Percentiles rank a stretch among this genome's conserved stretches.
Evolutionary conservation across 2,329 filamentous ascomycete species (phyloP).

Genomic region (Fusarium citri): DNA sequence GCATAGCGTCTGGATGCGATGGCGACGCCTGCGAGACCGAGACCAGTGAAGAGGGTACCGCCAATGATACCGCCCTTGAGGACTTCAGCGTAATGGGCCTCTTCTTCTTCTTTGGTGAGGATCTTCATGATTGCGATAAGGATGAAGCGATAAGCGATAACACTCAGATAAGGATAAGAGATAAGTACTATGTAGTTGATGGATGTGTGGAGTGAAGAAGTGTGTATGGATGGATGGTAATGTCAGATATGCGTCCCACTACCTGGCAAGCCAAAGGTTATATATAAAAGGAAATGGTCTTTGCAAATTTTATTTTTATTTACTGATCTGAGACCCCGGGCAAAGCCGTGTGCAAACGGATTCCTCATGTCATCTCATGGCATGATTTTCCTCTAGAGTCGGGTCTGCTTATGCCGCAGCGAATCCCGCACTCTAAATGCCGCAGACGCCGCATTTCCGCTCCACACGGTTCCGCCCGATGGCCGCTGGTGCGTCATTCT

Average conservation of each 20-base stretch:
- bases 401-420: slow-evolving; percentile 18
- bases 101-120: slow-evolving; percentile 92
- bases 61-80: slow-evolving; percentile 83
- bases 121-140: slow-evolving; percentile 80
- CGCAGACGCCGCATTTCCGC: not conserved
- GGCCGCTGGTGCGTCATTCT: slow-evolving; percentile 6
- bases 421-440: not conserved
- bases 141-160: slow-evolving; percentile 4
- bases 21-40: slow-evolving; percentile 75
- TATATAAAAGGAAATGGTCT: slow-evolving; percentile 13
- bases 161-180: not conserved
- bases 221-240: not conserved
- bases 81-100: slow-evolving; percentile 83
- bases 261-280: slow-evolving; percentile 11
- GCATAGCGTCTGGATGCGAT: slow-evolving; percentile 77
- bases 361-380: slow-evolving; percentile 28
- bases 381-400: slow-evolving; percentile 19
- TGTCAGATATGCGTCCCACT: slow-evolving; percentile 9
- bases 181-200: not conserved
- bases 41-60: slow-evolving; percentile 72
- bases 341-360: slow-evolving; percentile 14
- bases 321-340: slow-evolving; percentile 2
- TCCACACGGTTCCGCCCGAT: slow-evolving; percentile 16
- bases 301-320: slow-evolving; percentile 8
- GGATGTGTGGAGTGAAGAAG: slow-evolving; percentile 3